Evolutionary conservation across 495 filamentous ascomycete genomes (phyloP).

Genomic region (Daldinia grandis): DNA sequence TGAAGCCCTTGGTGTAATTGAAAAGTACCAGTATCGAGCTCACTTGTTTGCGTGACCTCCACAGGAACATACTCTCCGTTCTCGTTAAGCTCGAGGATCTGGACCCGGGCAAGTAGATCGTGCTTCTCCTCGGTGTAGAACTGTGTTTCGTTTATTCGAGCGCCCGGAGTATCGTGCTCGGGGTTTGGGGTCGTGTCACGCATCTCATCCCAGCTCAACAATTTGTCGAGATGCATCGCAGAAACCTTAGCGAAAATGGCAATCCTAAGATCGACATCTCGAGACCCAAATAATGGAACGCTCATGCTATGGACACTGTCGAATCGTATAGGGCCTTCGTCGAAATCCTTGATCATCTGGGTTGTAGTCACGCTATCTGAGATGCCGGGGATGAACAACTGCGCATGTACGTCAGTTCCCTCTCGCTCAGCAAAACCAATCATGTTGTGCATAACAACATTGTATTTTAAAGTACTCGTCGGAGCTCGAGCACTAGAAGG

Average conservation of each 20-base stretch:
- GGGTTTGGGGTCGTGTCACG: slow-evolving; percentile 69
- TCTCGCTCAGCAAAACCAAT: slow-evolving; percentile 95
- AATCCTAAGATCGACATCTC: slow-evolving; percentile 79
- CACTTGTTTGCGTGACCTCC: slow-evolving; percentile 85
- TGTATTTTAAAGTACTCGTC: slow-evolving; percentile 94
- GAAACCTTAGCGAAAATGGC: slow-evolving; percentile 93
- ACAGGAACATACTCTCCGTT: slow-evolving; percentile 90
- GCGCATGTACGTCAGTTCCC: slow-evolving; percentile 93
- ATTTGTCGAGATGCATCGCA: slow-evolving; percentile 93
- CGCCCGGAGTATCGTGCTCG: slow-evolving; percentile 67
- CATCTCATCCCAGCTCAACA: slow-evolving; percentile 99
- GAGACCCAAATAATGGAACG: slow-evolving; percentile 83
- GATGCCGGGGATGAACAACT: slow-evolving; percentile 91
- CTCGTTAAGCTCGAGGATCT: slow-evolving; percentile 91
- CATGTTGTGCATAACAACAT: slow-evolving; percentile 98
- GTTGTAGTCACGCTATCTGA: slow-evolving; percentile 95
- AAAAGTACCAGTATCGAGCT: slow-evolving; percentile 84
- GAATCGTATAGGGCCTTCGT: slow-evolving; percentile 93
- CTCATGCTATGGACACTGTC: slow-evolving; percentile 99
- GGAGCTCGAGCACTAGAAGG: slow-evolving; percentile 94
- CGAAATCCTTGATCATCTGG: slow-evolving; percentile 92
- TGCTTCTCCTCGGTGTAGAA: slow-evolving; percentile 94
- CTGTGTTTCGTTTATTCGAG: slow-evolving; percentile 86
- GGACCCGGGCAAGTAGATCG: slow-evolving; percentile 86
- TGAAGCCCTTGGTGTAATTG: slow-evolving; percentile 97